Evolutionary conservation across 805 yeast species (phyloP).

Genomic region (Metschnikowia drakensbergensis): DNA sequence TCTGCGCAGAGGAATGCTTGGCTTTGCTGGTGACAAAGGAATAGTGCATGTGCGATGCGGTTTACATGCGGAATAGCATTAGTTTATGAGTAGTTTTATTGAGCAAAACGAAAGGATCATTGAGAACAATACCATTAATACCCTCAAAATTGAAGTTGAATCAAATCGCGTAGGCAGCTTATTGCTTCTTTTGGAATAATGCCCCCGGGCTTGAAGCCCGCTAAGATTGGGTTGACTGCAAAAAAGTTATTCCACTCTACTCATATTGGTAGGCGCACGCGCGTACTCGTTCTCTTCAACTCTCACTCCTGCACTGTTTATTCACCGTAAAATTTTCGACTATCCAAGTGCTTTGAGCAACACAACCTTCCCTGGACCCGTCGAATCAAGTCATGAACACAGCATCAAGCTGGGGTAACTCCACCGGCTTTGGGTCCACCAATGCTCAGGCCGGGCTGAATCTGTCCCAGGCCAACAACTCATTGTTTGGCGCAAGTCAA

Average conservation of each 20-base stretch:
- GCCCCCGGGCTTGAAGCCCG: too few species aligned
- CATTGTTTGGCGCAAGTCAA: conserved; percentile 2
- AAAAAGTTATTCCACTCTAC: background rate
- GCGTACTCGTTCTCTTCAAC: background rate
- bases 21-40: conserved; percentile 6
- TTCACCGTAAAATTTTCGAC: conserved; percentile 1
- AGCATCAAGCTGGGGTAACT: conserved; percentile 15
- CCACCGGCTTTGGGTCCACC: conserved; percentile 13
- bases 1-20: conserved; percentile 28
- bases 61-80: background rate
- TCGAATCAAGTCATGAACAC: conserved; percentile 8
- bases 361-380: background rate
- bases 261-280: background rate
- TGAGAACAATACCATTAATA: too few species aligned
- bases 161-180: too few species aligned
- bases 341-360: background rate
- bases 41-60: background rate
- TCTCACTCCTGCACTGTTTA: conserved; percentile 1
- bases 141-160: background rate
- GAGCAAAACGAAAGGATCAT: background rate
- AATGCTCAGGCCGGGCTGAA: conserved; percentile 2
- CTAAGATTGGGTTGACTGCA: background rate
- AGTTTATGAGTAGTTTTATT: background rate
- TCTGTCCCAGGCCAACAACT: background rate
- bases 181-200: too few species aligned